A percentile compares a stretch with the other conserved stretches of the same genome.
Evolutionary conservation across 208 protist species (phyloP).

Genomic region (Leishmania aethiopica): DNA sequence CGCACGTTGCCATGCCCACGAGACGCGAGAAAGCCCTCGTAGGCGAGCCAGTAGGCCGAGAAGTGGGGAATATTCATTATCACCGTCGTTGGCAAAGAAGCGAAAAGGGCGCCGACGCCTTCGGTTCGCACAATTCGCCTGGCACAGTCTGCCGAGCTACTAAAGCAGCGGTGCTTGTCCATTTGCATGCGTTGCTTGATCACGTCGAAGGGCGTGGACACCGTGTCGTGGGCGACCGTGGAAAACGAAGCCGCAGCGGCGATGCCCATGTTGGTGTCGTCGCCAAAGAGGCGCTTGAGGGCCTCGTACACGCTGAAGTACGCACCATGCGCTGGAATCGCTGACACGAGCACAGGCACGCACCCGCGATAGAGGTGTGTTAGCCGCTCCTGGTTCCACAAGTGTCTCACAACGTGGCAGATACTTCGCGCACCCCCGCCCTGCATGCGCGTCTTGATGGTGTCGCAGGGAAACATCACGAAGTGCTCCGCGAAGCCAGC

Average conservation of each 20-base stretch:
- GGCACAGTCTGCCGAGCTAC: slow-evolving; percentile 55
- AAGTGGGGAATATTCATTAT: slow-evolving; percentile 94
- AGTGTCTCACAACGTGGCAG: slow-evolving; percentile 27
- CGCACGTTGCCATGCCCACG: slow-evolving; percentile 40
- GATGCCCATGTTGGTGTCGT: slow-evolving; percentile 47
- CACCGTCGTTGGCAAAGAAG: slow-evolving; percentile 91
- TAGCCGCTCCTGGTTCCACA: slow-evolving; percentile 60
- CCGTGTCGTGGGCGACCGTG: slow-evolving; percentile 88
- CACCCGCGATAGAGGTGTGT: slow-evolving; percentile 85
- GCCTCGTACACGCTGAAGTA: slow-evolving; percentile 95
- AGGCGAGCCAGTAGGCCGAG: slow-evolving; percentile 92
- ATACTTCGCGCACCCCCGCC: slow-evolving; percentile 42
- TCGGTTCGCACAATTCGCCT: slow-evolving; percentile 49
- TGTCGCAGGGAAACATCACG: slow-evolving; percentile 95
- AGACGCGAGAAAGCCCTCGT: slow-evolving; percentile 71
- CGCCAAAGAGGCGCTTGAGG: slow-evolving; percentile 72
- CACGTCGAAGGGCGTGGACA: slow-evolving; percentile 94
- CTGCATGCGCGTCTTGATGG: slow-evolving; percentile 93
- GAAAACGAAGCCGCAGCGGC: slow-evolving; percentile 59
- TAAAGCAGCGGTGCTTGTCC: slow-evolving; percentile 56
- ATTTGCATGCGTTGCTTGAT: slow-evolving; percentile 96
- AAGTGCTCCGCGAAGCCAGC: slow-evolving; percentile 93
- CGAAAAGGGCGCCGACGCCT: slow-evolving; percentile 71
- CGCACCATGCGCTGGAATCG: slow-evolving; percentile 90
- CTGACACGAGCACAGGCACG: slow-evolving; percentile 77